A percentile compares a stretch with the other conserved stretches of the same genome.
Conservation (phyloP, 306 rosid species). For the Hippophae tibetana region DNA sequence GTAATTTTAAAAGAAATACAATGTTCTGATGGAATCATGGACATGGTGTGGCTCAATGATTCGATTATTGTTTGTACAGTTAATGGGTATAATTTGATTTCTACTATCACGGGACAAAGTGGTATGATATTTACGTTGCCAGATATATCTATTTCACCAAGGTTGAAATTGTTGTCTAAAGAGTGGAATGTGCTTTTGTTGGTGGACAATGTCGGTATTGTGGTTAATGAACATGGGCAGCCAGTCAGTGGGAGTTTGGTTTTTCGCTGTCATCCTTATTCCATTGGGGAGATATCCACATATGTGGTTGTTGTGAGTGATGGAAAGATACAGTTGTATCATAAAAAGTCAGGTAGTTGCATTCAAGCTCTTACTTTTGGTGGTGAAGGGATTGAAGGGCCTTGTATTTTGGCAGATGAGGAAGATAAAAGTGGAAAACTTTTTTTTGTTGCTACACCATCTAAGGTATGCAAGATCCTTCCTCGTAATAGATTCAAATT, state of each 20-base stretch:
- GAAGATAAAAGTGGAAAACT: conserved; percentile 54
- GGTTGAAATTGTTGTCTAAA: conserved; percentile 56
- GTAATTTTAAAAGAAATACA: conserved; percentile 72
- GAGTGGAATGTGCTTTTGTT: conserved; percentile 82
- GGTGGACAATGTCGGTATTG: conserved; percentile 88
- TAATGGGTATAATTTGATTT: conserved; percentile 69
- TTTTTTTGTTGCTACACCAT: conserved; percentile 64
- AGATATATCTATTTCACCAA: conserved; percentile 59
- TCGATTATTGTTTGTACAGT: conserved; percentile 67
- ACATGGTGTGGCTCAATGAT: conserved; percentile 88
- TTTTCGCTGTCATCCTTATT: conserved; percentile 52
- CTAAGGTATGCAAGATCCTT: conserved; percentile 44
- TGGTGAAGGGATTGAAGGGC: conserved; percentile 60
- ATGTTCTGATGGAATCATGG: conserved; percentile 60
- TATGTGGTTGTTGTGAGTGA: conserved; percentile 72
- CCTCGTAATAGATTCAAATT: neutral
- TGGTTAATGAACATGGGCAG: conserved; percentile 64
- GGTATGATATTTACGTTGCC: conserved; percentile 77
- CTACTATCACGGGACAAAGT: conserved; percentile 66
- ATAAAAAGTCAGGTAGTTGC: conserved; percentile 66
- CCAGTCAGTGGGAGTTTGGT: conserved; percentile 90
- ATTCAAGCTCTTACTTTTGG: conserved; percentile 66
- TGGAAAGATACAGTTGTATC: conserved; percentile 78
- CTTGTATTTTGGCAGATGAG: conserved; percentile 63
- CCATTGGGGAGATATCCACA: conserved; percentile 68